Evolutionary conservation across 78 protist species (phyloP).

Genomic region (slime mould (Dictyostelium discoideum)): DNA sequence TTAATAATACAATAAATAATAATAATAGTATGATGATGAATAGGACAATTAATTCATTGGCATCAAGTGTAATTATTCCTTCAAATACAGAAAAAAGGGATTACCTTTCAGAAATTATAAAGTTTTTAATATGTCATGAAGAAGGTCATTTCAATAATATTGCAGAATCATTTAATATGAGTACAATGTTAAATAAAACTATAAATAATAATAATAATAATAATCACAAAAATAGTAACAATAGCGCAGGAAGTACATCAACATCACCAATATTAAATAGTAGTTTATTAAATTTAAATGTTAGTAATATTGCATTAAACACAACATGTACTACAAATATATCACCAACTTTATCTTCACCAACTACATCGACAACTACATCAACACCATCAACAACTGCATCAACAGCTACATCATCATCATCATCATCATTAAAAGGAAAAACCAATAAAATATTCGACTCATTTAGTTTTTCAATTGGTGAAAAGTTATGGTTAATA

Average conservation of each 20-base stretch:
- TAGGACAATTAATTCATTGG: neutral
- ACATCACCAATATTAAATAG: conserved; percentile 2
- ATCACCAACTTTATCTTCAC: neutral
- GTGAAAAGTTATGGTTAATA: conserved; percentile 4
- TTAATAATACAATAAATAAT: too few relatives aligned
- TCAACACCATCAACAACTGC: neutral
- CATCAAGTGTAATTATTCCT: neutral
- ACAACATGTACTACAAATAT: neutral
- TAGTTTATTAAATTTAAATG: neutral
- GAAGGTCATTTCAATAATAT: neutral
- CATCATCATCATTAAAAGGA: neutral
- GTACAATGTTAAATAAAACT: neutral
- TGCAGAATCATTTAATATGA: neutral
- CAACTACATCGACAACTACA: neutral
- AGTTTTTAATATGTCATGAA: neutral
- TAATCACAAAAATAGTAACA: neutral
- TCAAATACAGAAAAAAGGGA: neutral
- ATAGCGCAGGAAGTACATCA: neutral
- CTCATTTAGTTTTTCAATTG: conserved; percentile 8
- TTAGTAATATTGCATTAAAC: neutral
- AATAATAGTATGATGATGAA: neutral
- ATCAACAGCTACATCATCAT: neutral
- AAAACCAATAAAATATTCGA: neutral
- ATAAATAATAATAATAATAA: neutral
- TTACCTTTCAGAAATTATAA: neutral